Base-by-base conservation (phyloP, 345 rosid genomes). In the Gossypium turneri region DNA sequence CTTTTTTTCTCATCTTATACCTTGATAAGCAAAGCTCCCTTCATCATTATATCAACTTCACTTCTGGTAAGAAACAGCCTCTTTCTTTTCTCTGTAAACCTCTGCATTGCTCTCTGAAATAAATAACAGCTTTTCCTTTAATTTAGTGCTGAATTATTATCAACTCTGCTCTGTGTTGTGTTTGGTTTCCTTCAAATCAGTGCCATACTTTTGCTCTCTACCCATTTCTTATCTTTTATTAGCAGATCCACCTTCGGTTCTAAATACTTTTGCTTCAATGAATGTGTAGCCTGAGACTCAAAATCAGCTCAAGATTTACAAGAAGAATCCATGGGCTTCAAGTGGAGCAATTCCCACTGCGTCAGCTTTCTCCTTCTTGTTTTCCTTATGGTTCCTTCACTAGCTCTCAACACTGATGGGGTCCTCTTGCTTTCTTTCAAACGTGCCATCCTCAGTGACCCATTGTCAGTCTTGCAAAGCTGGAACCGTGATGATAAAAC, bases 401-500 rank as follows among this genome's bases (percentile, higher is more conserved):
- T 73, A n/a, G 83, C 89, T 73, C 87, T 91, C 22, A 90, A 81
- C 84, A 76, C 82, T 48, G 92, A 92, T 76, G 94, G 93, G 27
- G 78, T 86, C 7, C 79, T 79, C 56, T 57, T 92, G 38, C 93
- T 92, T 67, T 86, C 92, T 27, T 88, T 92, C 84, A 92, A 87
- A 69, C 84, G 90, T 78, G 77, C 94, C 27, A 83, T 86, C 78
- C 86, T 90, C 19, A 79, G 79, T 20, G 97, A 92, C 81, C 93
- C 94, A 4, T 77, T 88, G 67, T 87, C 85, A 12, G 90, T 80
- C 72, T 74, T 92, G 45, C 24, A 73, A 24, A 74, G 59, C 72
- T 92, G 97, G 94, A 90, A 88, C 84, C 86, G 87, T 10, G 84
- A 84, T 2, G 93, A 89, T 20, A 83, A 16, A 56, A 85, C 90